Evolutionary conservation across 169 alveolate species (phyloP).

Genomic region (Babesia divergens): DNA sequence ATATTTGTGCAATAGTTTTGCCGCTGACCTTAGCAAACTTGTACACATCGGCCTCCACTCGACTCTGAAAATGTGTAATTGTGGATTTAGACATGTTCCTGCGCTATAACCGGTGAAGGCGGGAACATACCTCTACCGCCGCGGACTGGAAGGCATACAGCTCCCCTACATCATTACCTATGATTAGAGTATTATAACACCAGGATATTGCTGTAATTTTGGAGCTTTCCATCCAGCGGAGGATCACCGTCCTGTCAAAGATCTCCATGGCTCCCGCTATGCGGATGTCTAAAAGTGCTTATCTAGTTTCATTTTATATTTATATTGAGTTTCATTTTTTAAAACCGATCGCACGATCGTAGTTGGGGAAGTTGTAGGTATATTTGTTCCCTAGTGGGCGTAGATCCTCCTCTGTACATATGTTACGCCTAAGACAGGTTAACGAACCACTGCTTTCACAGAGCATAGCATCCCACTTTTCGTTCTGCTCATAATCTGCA

Average conservation of each 20-base stretch:
- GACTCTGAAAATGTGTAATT: slow-evolving; percentile 12
- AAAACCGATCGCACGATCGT: background rate
- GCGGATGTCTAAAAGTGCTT: background rate
- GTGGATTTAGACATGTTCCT: background rate
- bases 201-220: slow-evolving; percentile 54
- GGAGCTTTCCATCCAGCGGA: slow-evolving; percentile 64
- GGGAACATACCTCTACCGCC: slow-evolving; percentile 36
- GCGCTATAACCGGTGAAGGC: background rate
- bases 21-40: slow-evolving; percentile 30
- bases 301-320: background rate
- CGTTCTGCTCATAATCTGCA: slow-evolving; percentile 65
- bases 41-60: slow-evolving; percentile 46
- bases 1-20: slow-evolving; percentile 21
- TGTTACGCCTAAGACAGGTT: background rate
- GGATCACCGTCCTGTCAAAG: slow-evolving; percentile 36
- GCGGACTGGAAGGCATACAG: slow-evolving; percentile 47
- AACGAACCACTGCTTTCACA: slow-evolving; percentile 56
- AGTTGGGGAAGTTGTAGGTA: slow-evolving; percentile 10
- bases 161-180: slow-evolving; percentile 50
- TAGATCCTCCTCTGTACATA: slow-evolving; percentile 38
- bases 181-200: slow-evolving; percentile 35
- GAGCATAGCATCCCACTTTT: slow-evolving; percentile 38
- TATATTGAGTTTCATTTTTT: background rate
- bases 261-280: slow-evolving; percentile 23
- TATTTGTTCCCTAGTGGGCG: slow-evolving; percentile 38